These are phyloP conservation scores for Clonostachys sp. DNA, from an alignment of 2,329 filamentous ascomycete species.

Conservation along the genomic window DNA sequence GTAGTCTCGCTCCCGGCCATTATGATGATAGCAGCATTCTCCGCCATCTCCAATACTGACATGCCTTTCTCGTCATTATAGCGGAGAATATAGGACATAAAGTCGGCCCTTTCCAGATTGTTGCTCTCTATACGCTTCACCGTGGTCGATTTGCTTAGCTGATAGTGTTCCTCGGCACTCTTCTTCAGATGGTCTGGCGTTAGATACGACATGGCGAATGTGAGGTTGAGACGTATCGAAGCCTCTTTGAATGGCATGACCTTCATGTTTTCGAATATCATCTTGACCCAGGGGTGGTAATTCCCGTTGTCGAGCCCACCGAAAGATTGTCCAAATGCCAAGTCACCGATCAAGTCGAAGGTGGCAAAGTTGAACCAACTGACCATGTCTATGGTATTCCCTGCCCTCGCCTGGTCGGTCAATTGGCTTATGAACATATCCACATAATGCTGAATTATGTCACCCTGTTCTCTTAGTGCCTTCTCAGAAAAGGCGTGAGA, in stretches of 20 bases:
- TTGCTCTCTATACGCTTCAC: too few species aligned
- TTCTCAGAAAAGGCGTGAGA: slow-evolving; percentile 19
- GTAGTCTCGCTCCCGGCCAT: not conserved
- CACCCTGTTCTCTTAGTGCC: slow-evolving; percentile 21
- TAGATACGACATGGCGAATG: too few species aligned
- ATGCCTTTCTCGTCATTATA: too few species aligned
- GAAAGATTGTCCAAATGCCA: slow-evolving; percentile 10
- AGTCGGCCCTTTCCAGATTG: too few species aligned
- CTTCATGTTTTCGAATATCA: too few species aligned
- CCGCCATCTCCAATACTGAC: too few species aligned
- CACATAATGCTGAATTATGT: slow-evolving; percentile 18
- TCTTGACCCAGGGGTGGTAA: slow-evolving; percentile 7
- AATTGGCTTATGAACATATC: slow-evolving; percentile 5
- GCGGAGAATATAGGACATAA: too few species aligned
- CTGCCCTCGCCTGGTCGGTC: slow-evolving; percentile 2
- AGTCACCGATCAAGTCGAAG: slow-evolving; percentile 14
- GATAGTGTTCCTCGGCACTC: too few species aligned
- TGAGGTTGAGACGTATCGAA: too few species aligned
- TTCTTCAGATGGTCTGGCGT: too few species aligned
- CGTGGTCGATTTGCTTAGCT: too few species aligned
- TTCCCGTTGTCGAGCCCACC: slow-evolving; percentile 6
- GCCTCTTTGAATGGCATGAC: too few species aligned
- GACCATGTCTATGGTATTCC: slow-evolving; percentile 8
- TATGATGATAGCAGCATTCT: not conserved
- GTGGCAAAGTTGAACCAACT: slow-evolving; percentile 13